Conservation (phyloP, 192 early-diverging fungal species). For the Dissophora globulifera region DNA sequence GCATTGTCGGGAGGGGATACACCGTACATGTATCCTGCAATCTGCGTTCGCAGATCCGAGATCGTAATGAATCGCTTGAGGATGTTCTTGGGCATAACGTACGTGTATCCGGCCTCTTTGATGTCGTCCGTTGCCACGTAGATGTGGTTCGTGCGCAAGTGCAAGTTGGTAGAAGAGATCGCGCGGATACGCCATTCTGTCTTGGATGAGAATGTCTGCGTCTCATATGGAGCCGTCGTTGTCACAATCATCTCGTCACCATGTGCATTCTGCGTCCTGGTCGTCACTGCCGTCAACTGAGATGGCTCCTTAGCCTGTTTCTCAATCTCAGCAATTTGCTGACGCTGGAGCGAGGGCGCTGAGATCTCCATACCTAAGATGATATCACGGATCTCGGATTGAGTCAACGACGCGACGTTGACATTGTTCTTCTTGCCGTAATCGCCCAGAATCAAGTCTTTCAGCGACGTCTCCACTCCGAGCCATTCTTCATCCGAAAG, state of each 20-base stretch:
- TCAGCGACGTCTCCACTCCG: constrained; percentile 91
- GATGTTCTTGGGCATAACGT: constrained; percentile 97
- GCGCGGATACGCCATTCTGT: constrained; percentile 99
- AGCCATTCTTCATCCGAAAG: constrained; percentile 98
- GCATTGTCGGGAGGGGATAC: constrained; percentile 87
- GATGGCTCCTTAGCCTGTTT: constrained; percentile 94
- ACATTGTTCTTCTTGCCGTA: constrained; percentile 99
- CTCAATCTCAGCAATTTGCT: constrained; percentile 98
- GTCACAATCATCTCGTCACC: constrained; percentile 99
- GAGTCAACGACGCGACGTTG: constrained; percentile 95
- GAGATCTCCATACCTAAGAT: constrained; percentile 99
- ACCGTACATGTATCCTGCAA: constrained; percentile 96
- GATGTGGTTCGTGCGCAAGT: constrained; percentile 95
- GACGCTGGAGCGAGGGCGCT: constrained; percentile 94
- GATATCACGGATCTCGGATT: constrained; percentile 97
- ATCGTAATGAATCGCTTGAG: constrained; percentile 97
- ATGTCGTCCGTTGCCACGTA: constrained; percentile 97
- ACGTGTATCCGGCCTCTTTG: constrained; percentile 93
- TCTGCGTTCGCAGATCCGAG: constrained; percentile 94
- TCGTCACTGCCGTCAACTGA: constrained; percentile 94
- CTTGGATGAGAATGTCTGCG: constrained; percentile 97
- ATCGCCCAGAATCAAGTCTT: constrained; percentile 97
- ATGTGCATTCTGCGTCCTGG: constrained; percentile 95
- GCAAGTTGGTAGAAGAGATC: constrained; percentile 96
- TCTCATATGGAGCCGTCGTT: constrained; percentile 96